Percentiles rank a stretch among this genome's conserved stretches.
These are phyloP conservation scores for Xeromyces bisporus DNA, from an alignment of 495 filamentous ascomycete species.

Conservation along the genomic window DNA sequence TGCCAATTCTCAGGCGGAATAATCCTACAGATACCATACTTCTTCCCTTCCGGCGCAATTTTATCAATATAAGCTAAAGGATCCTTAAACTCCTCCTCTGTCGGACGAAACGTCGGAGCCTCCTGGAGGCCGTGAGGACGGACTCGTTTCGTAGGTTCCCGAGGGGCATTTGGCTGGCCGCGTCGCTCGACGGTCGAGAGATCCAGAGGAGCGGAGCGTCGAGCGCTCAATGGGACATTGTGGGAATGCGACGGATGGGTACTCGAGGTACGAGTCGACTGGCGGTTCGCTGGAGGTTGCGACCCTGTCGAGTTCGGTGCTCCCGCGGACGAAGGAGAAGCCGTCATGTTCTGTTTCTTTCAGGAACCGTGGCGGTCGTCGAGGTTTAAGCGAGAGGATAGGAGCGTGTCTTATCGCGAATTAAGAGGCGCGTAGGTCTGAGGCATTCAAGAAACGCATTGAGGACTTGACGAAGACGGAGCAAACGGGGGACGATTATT, in stretches of 20 bases:
- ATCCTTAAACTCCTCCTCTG: constrained; percentile 85
- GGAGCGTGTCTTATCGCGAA: too few species aligned
- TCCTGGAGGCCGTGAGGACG: constrained; percentile 74
- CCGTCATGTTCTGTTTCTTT: constrained; percentile 20
- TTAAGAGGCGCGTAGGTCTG: too few species aligned
- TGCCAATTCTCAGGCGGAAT: constrained; percentile 90
- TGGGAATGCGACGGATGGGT: constrained; percentile 32
- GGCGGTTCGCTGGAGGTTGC: constrained; percentile 19
- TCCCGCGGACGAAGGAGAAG: constrained; percentile 31
- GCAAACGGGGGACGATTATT: too few species aligned
- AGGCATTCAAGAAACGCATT: too few species aligned
- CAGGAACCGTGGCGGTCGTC: too few species aligned
- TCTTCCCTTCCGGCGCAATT: constrained; percentile 64
- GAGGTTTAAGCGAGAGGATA: too few species aligned
- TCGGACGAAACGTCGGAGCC: constrained; percentile 81
- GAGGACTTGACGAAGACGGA: too few species aligned
- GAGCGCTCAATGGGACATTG: constrained; percentile 51
- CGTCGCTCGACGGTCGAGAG: constrained; percentile 81
- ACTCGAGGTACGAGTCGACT: constrained; percentile 26
- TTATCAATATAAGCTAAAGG: constrained; percentile 84
- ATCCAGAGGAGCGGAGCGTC: constrained; percentile 58
- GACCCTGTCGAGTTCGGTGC: constrained; percentile 26
- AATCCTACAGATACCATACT: constrained; percentile 88
- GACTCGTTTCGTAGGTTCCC: constrained; percentile 57
- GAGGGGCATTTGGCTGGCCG: constrained; percentile 55